Percentiles rank a stretch among this genome's conserved stretches.
phyloP scores from a whole-genome alignment of 1,139 yeast genomes.

The Dujonia santamariae region DNA sequence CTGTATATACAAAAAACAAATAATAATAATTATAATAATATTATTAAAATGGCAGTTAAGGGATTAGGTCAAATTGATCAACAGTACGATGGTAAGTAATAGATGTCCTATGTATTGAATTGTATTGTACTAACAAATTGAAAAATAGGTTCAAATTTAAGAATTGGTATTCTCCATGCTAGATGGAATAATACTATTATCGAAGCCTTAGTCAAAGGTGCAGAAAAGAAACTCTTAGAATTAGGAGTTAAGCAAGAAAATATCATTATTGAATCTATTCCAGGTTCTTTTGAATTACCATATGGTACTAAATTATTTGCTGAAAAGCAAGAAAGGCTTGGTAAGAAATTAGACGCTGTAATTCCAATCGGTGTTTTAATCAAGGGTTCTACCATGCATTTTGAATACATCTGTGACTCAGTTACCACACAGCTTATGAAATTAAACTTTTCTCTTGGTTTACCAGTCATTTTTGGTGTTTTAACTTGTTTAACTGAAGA shows the following conservation, averaged over 20 bases:
- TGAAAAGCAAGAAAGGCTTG: slow-evolving; percentile 42
- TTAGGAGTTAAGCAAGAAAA: slow-evolving; percentile 75
- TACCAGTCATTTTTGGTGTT: slow-evolving; percentile 90
- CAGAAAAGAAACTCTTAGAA: slow-evolving; percentile 53
- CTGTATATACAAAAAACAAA: too few species aligned
- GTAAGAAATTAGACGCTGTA: slow-evolving; percentile 70
- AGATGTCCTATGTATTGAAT: not conserved
- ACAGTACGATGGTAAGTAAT: slow-evolving; percentile 55
- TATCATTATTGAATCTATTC: slow-evolving; percentile 79
- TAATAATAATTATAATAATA: too few species aligned
- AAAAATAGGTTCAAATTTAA: slow-evolving; percentile 49
- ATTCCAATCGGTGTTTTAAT: slow-evolving; percentile 93
- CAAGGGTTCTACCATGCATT: slow-evolving; percentile 97
- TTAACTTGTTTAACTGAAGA: slow-evolving; percentile 91
- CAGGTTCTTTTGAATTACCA: slow-evolving; percentile 94
- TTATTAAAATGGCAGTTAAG: slow-evolving; percentile 69
- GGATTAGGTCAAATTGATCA: slow-evolving; percentile 79
- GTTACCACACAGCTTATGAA: slow-evolving; percentile 85
- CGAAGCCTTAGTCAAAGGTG: slow-evolving; percentile 78
- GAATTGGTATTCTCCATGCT: slow-evolving; percentile 87
- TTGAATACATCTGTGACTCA: slow-evolving; percentile 92
- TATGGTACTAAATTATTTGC: slow-evolving; percentile 62
- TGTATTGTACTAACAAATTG: slow-evolving; percentile 1
- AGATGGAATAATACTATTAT: slow-evolving; percentile 88
- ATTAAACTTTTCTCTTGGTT: slow-evolving; percentile 63